Conservation (phyloP, 768 basidiomycete genomes). For the Boletus rubropictus region DNA sequence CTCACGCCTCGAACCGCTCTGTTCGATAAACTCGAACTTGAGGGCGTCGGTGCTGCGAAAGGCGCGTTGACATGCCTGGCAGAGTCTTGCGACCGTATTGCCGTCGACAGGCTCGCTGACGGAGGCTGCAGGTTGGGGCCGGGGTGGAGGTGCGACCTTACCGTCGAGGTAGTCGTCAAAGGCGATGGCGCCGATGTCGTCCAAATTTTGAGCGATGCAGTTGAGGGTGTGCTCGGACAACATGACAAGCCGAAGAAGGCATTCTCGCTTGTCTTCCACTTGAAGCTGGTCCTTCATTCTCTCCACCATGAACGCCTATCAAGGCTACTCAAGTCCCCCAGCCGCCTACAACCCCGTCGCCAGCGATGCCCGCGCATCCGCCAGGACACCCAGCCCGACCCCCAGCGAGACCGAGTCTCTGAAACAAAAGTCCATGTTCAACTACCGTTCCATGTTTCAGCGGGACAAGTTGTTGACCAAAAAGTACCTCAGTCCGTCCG, state of each 20-base stretch:
- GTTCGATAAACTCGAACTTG: slow-evolving; percentile 46
- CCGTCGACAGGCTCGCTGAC: not conserved
- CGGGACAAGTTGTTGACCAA: slow-evolving; percentile 50
- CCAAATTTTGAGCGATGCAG: slow-evolving; percentile 25
- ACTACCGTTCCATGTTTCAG: slow-evolving; percentile 39
- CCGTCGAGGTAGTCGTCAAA: slow-evolving; percentile 25
- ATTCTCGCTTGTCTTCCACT: not conserved
- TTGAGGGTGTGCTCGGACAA: slow-evolving; percentile 6
- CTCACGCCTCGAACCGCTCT: slow-evolving; percentile 34
- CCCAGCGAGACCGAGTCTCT: slow-evolving; percentile 52
- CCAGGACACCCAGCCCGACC: slow-evolving; percentile 58
- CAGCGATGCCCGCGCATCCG: slow-evolving; percentile 11
- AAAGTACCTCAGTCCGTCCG: slow-evolving; percentile 50
- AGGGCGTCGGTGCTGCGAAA: slow-evolving; percentile 39
- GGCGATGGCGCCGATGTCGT: slow-evolving; percentile 24
- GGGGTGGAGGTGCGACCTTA: not conserved
- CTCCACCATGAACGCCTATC: slow-evolving; percentile 17
- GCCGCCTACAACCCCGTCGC: slow-evolving; percentile 10
- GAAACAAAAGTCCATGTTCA: slow-evolving; percentile 35
- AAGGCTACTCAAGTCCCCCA: slow-evolving; percentile 9
- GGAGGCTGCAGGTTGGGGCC: not conserved
- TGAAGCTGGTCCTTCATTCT: slow-evolving; percentile 3
- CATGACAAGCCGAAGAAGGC: not conserved
- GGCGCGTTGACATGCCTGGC: slow-evolving; percentile 38
- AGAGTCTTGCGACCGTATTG: slow-evolving; percentile 33